Evolutionary conservation across 495 filamentous ascomycete species (phyloP), one percentile per base, ranked within the genome.

Genomic region (Annulohypoxylon maeteangense): DNA sequence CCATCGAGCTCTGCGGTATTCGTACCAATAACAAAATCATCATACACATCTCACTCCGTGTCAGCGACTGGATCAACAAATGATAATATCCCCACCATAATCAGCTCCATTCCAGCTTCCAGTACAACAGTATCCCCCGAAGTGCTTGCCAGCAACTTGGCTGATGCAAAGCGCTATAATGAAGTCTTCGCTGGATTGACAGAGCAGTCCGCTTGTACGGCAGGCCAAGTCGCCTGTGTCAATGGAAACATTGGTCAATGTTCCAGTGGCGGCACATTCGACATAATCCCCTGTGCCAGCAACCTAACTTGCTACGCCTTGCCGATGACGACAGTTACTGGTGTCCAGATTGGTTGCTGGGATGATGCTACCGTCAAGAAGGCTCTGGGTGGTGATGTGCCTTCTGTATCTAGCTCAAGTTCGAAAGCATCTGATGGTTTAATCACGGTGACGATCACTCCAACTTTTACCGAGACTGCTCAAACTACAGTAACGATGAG

Each of bases 211-310:
- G 76, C 78, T 48, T 85, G 83, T 59, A 53, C n/a, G 3, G 23
- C 40, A 4, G 74, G 73, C 32, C 82, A 85, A 57, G 77, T 76
- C 7, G 83, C 82, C 7, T 85, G 83, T 50, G 74, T 85, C 47
- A 68, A 75, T 7, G 79, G 81, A 20, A 75, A 72, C 7, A 67
- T 80, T 5, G 80, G 64, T 3, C 66, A 50, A 10, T 84, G 82
- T 65, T 59, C 69, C 38, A 59, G 34, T 65, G 60, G 65, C 16
- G 76, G 75, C 48, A 65, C 44, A 31, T 83, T 81, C 38, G 63
- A 75, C n/a, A 71, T 81, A 16, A 58, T 51, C 20, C 56, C 68
- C 4, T 82, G 80, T 63, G 53, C 56, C 14, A 51, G 27, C 16
- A 70, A 72, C 11, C 73, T 74, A 11, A 74, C 72, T 36, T 85